Base-by-base conservation (phyloP, 1,284 basidiomycete genomes). In the Mrakiaceae sp. region DNA sequence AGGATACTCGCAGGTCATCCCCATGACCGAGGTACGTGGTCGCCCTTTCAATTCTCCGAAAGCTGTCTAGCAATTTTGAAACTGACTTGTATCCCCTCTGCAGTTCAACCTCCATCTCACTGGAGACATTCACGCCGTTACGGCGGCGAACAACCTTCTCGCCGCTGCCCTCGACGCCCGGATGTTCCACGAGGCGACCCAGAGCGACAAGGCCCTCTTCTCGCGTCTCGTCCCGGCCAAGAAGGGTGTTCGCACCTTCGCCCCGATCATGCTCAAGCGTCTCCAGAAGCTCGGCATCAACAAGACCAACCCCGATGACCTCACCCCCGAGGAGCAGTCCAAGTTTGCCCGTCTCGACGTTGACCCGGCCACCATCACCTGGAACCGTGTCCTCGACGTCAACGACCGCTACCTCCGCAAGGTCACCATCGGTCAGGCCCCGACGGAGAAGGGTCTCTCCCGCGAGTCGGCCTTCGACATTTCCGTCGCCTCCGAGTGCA, bases 1-100 rank as follows among this genome's bases (percentile, higher is more conserved):
- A 70, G 95, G 95, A 66, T 99, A 98, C 81, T 93, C 91, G 74
- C 95, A 98, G 76, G 90, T 98, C 72, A 98, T 98, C 78, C 94
- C 94, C 62, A 97, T 97, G 94, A 94, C 97, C 73, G 94, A 97
- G 80, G 90, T 91, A 75, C 67, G 78, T 74, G 62, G 12, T 27
- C 40, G 27, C 65, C 5, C 9, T 49, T 40, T 64, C 53, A 16
- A 9, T 49, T 55, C 52, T 16, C 52, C 11, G 27, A 1, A 27
- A 27, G 27, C 14, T 11, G 16, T 56, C 14, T 58, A 40, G 8
- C 12, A 58, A 58, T 27, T 27, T 1, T 27, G 27, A 27, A 27
- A 27, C 27, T 27, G 27, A 27, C 27, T 27, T 1, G 27, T 48
- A 12, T 12, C 55, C 39, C 27, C 27, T 27, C 27, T 27, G n/a